A percentile compares a stretch with the other conserved stretches of the same genome.
These are phyloP conservation scores for Metarhizium sp. DNA, from an alignment of 2,329 filamentous ascomycete genomes.

Conservation along the genomic window DNA sequence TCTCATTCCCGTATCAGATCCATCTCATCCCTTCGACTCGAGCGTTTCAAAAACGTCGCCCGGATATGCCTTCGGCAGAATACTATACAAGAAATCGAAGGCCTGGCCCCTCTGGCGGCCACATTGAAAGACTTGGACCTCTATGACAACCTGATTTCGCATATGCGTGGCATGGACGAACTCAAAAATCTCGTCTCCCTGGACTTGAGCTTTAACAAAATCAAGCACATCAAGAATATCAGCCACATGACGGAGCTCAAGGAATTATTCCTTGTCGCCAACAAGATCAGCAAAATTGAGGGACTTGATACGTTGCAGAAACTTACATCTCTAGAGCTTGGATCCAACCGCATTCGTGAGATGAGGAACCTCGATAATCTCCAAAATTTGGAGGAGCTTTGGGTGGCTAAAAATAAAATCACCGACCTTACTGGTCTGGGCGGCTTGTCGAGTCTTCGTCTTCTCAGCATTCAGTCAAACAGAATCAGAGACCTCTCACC, in stretches of 20 bases:
- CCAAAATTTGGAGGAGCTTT: conserved; percentile 73
- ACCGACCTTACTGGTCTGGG: conserved; percentile 68
- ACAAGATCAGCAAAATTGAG: conserved; percentile 86
- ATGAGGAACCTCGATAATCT: conserved; percentile 78
- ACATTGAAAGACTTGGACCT: conserved; percentile 80
- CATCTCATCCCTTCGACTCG: conserved; percentile 68
- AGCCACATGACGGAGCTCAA: conserved; percentile 66
- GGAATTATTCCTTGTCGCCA: conserved; percentile 88
- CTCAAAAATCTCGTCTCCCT: conserved; percentile 68
- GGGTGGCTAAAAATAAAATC: conserved; percentile 96
- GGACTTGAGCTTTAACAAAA: conserved; percentile 97
- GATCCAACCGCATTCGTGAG: conserved; percentile 82
- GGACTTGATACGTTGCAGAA: conserved; percentile 65
- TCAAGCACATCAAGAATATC: conserved; percentile 93
- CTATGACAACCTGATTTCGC: conserved; percentile 90
- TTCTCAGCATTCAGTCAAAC: conserved; percentile 93
- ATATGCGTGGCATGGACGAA: conserved; percentile 74
- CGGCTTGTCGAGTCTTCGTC: conserved; percentile 68
- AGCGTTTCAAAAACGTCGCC: conserved; percentile 68
- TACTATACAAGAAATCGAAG: conserved; percentile 69
- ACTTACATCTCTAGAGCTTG: conserved; percentile 78
- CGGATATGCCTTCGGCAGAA: conserved; percentile 91
- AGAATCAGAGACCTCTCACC: conserved; percentile 72
- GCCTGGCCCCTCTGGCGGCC: conserved; percentile 54
- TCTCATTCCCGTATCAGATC: conserved; percentile 80